A percentile compares a stretch with the other conserved stretches of the same genome.
These are phyloP conservation scores for Fusarium beomiforme DNA, from an alignment of 2,329 filamentous ascomycete genomes.

Conservation along the genomic window DNA sequence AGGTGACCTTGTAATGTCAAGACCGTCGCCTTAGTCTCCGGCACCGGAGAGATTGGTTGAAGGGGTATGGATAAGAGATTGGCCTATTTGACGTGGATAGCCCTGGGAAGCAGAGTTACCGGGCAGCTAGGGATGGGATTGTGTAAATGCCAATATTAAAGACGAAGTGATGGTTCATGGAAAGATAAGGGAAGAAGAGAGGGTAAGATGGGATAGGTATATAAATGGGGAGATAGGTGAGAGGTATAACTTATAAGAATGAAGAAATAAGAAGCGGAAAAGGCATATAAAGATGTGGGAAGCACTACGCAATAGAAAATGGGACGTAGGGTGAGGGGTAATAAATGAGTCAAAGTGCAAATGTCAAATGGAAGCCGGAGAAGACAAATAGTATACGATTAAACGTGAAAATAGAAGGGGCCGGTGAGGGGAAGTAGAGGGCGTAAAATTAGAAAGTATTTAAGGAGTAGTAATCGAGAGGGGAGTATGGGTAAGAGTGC, in stretches of 20 bases:
- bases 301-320: background rate
- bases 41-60: background rate
- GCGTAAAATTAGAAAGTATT: background rate
- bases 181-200: background rate
- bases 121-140: background rate
- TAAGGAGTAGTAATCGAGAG: background rate
- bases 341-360: background rate
- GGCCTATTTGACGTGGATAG: background rate
- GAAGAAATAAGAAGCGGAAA: background rate
- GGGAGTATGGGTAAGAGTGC: background rate
- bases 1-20: conserved; percentile 54
- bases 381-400: background rate
- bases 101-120: background rate
- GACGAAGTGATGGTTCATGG: no score
- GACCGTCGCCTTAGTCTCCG: background rate
- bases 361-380: background rate
- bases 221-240: background rate
- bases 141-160: background rate
- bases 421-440: background rate
- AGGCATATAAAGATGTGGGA: background rate
- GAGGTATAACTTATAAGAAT: background rate
- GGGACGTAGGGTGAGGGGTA: background rate
- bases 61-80: background rate
- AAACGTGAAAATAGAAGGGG: background rate
- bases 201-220: background rate